Base-by-base conservation (phyloP, 73 alveolate species). In the Halteria grandinella region DNA sequence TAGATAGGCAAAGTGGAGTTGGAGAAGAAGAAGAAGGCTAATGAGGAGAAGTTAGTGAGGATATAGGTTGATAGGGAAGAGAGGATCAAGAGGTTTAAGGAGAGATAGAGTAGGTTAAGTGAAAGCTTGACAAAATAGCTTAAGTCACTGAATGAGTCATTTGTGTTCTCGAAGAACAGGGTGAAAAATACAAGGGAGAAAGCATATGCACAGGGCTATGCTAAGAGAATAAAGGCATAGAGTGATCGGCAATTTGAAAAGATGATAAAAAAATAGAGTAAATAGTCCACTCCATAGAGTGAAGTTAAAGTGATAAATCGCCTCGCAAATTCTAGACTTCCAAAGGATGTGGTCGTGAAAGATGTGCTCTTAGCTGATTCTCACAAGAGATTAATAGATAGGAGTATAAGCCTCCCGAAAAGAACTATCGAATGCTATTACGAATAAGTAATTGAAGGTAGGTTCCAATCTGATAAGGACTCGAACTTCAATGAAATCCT, bases 401-500 rank as follows among this genome's bases (percentile, higher is more conserved):
- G 36, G 25, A 36, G 69, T 1, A 27, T 66, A 43, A 3, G 69
- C 50, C 66, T 66, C 7, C 63, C 63, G 4, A 43, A 57, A 7
- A 8, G 80, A 4, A 66, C 63, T 5, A 15, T 66, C 23, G 80
- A 66, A 28, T 1, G 47, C 41, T 45, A 23, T 27, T 27, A 66
- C 29, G 23, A 44, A 45, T 2, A 12, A 12, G 3, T 66, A 4
- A 8, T 66, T 1, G 66, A 47, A 27, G 23, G 21, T 8, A 66
- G 47, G 14, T 21, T 21, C 4, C n/a, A 6, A 5, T 44, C n/a
- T 44, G 66, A 66, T 44, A 1, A n/a, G 1, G n/a, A 41, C 25
- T 5, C 47, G 15, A 3, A 20, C 5, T 15, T 66, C 2, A 66
- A 66, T 66, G 80, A 66, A 47, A 47, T 66, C 12, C 27, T n/a